phyloP scores from a whole-genome alignment of 352 stramenopile genomes.

The Elongisporangium anandrum region DNA sequence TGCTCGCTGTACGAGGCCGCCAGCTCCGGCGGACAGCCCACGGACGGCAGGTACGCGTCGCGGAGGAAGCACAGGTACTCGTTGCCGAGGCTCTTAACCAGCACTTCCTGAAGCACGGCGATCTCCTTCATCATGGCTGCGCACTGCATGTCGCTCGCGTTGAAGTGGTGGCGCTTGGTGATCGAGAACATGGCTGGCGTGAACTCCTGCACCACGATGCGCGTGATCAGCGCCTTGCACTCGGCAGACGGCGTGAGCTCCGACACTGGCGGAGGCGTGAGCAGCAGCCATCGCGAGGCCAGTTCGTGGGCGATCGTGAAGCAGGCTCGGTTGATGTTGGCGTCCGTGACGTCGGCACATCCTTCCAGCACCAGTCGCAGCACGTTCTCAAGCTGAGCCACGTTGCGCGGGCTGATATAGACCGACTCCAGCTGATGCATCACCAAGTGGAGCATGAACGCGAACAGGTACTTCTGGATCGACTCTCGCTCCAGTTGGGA shows the following conservation, averaged over 20 bases:
- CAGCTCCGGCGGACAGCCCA: constrained; percentile 54
- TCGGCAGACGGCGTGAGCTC: constrained; percentile 20
- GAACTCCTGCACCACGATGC: constrained; percentile 66
- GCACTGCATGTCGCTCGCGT: constrained; percentile 68
- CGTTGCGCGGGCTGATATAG: constrained; percentile 64
- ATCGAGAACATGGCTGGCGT: constrained; percentile 70
- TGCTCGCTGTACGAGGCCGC: constrained; percentile 56
- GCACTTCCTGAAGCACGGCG: constrained; percentile 58
- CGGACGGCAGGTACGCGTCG: constrained; percentile 54
- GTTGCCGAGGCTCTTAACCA: constrained; percentile 46
- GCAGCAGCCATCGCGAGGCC: constrained; percentile 53
- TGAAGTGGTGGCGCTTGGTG: constrained; percentile 61
- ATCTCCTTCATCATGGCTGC: constrained; percentile 69
- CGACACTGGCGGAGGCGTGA: constrained; percentile 3
- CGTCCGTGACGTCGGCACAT: constrained; percentile 57
- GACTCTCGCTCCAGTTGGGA: constrained; percentile 71
- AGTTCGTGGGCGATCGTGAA: constrained; percentile 77
- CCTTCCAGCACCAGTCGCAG: constrained; percentile 67
- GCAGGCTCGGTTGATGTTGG: constrained; percentile 68
- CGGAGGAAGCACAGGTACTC: constrained; percentile 63
- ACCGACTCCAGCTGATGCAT: constrained; percentile 66
- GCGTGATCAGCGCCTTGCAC: constrained; percentile 40
- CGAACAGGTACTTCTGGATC: constrained; percentile 80
- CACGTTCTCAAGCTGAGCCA: constrained; percentile 56
- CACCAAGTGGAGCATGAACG: constrained; percentile 71